A percentile compares a stretch with the other conserved stretches of the same genome.
Conservation (phyloP, 176 grass and related monocot genomes). For the Carex cristatella region DNA sequence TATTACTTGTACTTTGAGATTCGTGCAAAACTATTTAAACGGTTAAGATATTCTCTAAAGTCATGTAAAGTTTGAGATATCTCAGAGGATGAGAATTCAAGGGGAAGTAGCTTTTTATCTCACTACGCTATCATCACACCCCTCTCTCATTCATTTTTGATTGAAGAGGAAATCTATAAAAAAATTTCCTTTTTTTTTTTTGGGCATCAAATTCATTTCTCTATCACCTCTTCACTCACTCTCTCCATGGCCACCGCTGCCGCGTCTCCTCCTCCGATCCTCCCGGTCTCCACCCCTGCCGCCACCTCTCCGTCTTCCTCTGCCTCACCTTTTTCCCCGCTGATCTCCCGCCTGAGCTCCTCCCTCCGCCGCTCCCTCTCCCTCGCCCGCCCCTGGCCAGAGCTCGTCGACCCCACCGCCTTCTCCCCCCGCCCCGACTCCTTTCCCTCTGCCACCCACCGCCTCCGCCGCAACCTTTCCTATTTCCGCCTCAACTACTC, state of each 20-base stretch:
- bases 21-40: too few relatives aligned
- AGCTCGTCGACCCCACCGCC: conserved; percentile 1
- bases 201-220: too few relatives aligned
- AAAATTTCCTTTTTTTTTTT: too few relatives aligned
- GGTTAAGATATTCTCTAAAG: too few relatives aligned
- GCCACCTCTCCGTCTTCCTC: conserved; percentile 20
- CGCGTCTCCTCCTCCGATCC: neutral
- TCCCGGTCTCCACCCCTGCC: neutral
- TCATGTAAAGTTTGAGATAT: too few relatives aligned
- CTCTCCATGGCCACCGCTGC: conserved; percentile 4
- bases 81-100: too few relatives aligned
- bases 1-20: too few relatives aligned
- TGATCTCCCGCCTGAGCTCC: neutral
- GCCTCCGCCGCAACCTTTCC: conserved; percentile 16
- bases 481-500: conserved; percentile 24
- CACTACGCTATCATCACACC: neutral
- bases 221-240: neutral
- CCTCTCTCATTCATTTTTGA: too few relatives aligned
- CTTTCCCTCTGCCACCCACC: conserved; percentile 38
- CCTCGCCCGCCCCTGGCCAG: neutral
- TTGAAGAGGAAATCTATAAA: too few relatives aligned
- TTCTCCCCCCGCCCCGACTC: conserved; percentile 29
- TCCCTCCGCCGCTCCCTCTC: neutral
- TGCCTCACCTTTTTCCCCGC: neutral
- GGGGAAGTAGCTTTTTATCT: neutral